These are phyloP conservation scores for Colletotrichum sp. DNA, from an alignment of 2,329 filamentous ascomycete genomes.

Conservation along the genomic window DNA sequence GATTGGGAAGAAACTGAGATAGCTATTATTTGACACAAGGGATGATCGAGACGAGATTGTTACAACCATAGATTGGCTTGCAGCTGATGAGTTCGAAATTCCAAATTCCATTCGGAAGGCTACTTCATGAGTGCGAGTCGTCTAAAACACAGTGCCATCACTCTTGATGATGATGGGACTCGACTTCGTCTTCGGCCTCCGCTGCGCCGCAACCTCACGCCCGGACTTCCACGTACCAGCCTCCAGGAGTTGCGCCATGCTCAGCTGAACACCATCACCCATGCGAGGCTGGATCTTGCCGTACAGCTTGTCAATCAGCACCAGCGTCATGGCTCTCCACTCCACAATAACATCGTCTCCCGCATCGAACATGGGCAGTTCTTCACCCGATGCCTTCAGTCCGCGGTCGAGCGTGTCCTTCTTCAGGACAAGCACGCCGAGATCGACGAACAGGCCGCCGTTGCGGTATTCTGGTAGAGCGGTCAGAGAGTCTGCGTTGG, in stretches of 20 bases:
- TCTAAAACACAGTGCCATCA: constrained; percentile 70
- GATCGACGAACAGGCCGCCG: constrained; percentile 85
- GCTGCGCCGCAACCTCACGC: constrained; percentile 80
- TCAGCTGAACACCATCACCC: constrained; percentile 39
- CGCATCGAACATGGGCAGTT: constrained; percentile 64
- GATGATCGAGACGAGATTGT: neutral
- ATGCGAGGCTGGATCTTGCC: constrained; percentile 47
- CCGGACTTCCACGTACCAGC: constrained; percentile 69
- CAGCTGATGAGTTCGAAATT: neutral
- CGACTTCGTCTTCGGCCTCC: constrained; percentile 79
- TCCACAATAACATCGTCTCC: constrained; percentile 68
- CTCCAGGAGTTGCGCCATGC: constrained; percentile 56
- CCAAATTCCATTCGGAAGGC: too few relatives aligned
- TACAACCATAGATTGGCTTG: neutral
- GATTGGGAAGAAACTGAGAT: neutral
- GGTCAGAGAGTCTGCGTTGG: constrained; percentile 81
- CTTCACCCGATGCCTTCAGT: constrained; percentile 58
- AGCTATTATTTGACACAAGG: neutral
- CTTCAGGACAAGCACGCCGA: constrained; percentile 81
- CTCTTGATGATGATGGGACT: constrained; percentile 84
- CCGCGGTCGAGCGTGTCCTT: constrained; percentile 72
- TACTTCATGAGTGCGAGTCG: neutral
- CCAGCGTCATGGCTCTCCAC: constrained; percentile 69
- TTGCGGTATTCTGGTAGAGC: constrained; percentile 93
- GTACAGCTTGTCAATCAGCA: constrained; percentile 61